These are phyloP conservation scores for Tieghemostelium lacteum DNA, from an alignment of 78 protist species.

Conservation along the genomic window DNA sequence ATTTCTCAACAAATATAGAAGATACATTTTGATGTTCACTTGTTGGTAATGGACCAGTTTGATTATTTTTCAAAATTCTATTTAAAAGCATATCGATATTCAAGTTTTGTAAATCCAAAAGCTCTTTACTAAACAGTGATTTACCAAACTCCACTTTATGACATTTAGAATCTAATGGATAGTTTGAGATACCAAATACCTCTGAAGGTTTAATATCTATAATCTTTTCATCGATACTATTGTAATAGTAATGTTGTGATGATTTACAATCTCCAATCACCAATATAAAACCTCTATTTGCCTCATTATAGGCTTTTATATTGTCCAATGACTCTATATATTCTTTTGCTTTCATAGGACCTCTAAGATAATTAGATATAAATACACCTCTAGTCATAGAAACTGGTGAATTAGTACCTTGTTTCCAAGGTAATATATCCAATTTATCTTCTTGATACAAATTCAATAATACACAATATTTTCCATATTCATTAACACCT, in stretches of 20 bases:
- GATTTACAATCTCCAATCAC: background rate
- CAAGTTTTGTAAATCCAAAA: background rate
- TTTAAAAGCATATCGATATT: background rate
- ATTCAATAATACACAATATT: slow-evolving; percentile 18
- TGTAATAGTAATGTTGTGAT: no score
- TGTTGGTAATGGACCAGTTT: background rate
- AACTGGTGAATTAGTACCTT: no score
- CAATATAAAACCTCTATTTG: no score
- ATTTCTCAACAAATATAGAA: background rate
- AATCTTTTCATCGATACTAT: no score
- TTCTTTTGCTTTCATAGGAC: no score
- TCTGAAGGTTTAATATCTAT: no score
- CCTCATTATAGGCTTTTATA: no score
- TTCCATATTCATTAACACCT: slow-evolving; percentile 10
- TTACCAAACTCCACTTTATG: background rate
- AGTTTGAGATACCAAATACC: background rate
- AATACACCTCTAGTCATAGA: no score
- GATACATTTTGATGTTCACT: background rate
- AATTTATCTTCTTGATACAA: background rate
- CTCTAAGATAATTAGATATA: no score
- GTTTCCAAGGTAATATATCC: no score
- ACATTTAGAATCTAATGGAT: background rate
- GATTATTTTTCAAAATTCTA: no score
- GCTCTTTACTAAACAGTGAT: background rate
- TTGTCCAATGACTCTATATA: no score